phyloP scores from a whole-genome alignment of 106 monocot genomes.

The Cymbidium sinense region DNA sequence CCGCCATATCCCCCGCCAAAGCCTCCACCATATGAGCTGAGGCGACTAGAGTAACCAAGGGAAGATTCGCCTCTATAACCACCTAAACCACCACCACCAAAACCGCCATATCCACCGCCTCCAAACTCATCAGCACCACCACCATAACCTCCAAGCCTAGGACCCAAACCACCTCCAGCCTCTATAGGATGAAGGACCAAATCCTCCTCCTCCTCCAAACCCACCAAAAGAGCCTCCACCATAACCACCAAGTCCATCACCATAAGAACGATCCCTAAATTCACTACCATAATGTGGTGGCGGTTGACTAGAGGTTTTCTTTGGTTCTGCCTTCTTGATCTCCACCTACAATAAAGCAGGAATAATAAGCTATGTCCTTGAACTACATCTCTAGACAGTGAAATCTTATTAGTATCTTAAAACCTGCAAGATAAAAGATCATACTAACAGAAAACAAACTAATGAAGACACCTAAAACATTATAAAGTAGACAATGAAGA shows the following conservation, averaged over 20 bases:
- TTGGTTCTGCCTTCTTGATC: constrained; percentile 99
- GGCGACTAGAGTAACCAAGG: constrained; percentile 51
- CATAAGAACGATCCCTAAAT: constrained; percentile 56
- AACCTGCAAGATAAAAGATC: constrained; percentile 1
- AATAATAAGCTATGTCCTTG: constrained; percentile 44
- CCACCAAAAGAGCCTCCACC: constrained; percentile 33
- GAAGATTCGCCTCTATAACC: constrained; percentile 62
- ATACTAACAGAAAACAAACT: background rate
- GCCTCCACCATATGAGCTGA: constrained; percentile 51
- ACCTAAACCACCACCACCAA: constrained; percentile 44
- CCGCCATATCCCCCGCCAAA: constrained; percentile 33
- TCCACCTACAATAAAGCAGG: constrained; percentile 94
- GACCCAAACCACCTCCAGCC: constrained; percentile 41
- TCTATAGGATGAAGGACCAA: constrained; percentile 37
- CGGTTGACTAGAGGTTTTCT: constrained; percentile 62
- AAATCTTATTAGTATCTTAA: background rate
- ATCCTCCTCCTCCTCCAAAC: constrained; percentile 25
- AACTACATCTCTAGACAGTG: constrained; percentile 3
- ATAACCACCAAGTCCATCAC: constrained; percentile 43
- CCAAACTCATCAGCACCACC: constrained; percentile 49
- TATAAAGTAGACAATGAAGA: no score
- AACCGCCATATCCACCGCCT: constrained; percentile 49
- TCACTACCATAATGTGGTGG: constrained; percentile 51
- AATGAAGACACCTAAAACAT: background rate
- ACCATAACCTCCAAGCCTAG: constrained; percentile 46